Evolutionary conservation across 805 yeast species (phyloP), one percentile per base, ranked within the genome.

Genomic region (Spathaspora passalidarum): DNA sequence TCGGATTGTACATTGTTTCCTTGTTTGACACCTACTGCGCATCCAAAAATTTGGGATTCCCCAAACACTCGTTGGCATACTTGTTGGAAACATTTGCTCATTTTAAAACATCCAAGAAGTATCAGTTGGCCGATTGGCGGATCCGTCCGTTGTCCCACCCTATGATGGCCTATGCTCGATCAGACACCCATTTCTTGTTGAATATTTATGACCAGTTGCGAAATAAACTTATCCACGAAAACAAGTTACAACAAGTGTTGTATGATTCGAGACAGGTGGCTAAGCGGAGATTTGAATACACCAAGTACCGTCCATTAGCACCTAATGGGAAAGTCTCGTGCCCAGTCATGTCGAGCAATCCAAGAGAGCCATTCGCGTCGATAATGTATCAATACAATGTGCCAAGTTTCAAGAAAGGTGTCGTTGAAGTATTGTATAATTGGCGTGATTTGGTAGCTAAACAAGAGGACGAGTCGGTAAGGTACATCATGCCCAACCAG

Each of bases 121-220:
- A 91, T 66, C 99, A 94, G 66, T 69, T 91, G 49, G 96, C 98
- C 1, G 99, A 94, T 65, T 94, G 99, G 99, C 79, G 99, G 61
- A 67, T 84, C 5, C 76, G 99, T 53, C 99, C 99, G 0, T 68
- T 94, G 43, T 78, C 88, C 1, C 62, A 70, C 8, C 81, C 88
- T 32, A 85, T 94, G 91, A 65, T 73, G 49, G 79, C 84, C 13
- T 94, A 94, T 62, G 99, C 99, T 0, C 78, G 96, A 52, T 86
- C 97, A 0, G 99, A 94, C 65, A 94, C 99, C 0, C 99, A 94
- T 64, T 94, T 90, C 57, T 66, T 94, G 43, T 72, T 94, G 32
- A 79, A 86, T 62, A 86, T 94, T 13, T 94, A 75, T 65, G 92
- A 89, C 57, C 79, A 79, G 50, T 65, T 94, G 63, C 81, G 81